Base-by-base conservation (phyloP, 2,329 filamentous ascomycete species). In the Colletotrichum trifolii region DNA sequence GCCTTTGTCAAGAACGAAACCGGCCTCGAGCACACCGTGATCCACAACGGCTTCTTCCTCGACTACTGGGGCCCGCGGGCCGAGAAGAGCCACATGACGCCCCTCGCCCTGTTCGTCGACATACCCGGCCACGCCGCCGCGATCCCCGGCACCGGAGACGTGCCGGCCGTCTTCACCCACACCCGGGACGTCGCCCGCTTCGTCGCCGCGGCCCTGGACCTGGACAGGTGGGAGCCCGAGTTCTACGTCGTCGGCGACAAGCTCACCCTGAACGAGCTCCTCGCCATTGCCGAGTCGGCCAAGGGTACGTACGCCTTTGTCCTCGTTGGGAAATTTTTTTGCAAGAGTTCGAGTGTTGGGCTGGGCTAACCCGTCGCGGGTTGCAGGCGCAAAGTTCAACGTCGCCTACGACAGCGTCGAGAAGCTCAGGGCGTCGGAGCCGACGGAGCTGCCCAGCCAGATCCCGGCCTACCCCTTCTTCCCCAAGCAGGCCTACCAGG, bases 61-160 rank as follows among this genome's bases (percentile, higher is more conserved):
- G 81, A 84, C 66, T 83, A 82, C 69, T 83, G 72, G 70, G 79
- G 77, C 39, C 72, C 75, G 58, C 79, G 79, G 2, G 63, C 71
- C 10, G 67, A 78, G 46, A 71, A 74, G 60, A 78, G 76, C 2
- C 71, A 83, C 68, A 68, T 85, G 56, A 60, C 72, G 2, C 77
- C 76, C 2, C 73, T 76, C 53, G 72, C 77, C 1, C 77, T 83
- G 12, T 76, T 79, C 4, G 64, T 85, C 17, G 81, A 85, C 68
- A 76, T 85, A 9, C 60, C 70, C 4, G 75, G 76, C 64, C 78
- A 80, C 11, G 72, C 72, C 3, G 84, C 84, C 1, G 81, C 78
- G 10, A 80, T 86, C 17, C 83, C 84, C 0, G 83, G 82, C 0
- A 74, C 79, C 25, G 85, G 85, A 0, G 74, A 81, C n/a, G 75